These are phyloP conservation scores for Schizosaccharomyces octosporus DNA, from an alignment of 805 yeast genomes.

Conservation along the genomic window DNA sequence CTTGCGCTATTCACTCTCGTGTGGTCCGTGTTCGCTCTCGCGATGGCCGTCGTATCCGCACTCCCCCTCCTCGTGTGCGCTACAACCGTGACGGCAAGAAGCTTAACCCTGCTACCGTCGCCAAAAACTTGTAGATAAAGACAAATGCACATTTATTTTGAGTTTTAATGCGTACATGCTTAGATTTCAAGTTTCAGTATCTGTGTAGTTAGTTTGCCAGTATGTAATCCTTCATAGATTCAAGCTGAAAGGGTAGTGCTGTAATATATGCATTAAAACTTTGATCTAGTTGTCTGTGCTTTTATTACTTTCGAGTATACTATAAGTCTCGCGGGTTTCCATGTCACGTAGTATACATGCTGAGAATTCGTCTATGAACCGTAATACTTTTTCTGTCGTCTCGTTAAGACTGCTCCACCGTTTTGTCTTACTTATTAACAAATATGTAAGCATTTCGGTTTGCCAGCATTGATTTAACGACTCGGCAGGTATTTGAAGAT, in stretches of 20 bases:
- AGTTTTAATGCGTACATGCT: background rate
- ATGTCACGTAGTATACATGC: background rate
- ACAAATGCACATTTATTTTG: background rate
- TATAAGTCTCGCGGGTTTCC: no score
- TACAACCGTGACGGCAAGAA: slow-evolving; percentile 78
- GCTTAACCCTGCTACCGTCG: slow-evolving; percentile 22
- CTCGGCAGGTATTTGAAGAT: no score
- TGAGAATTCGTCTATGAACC: background rate
- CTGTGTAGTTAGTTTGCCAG: background rate
- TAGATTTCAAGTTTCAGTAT: background rate
- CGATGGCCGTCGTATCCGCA: slow-evolving; percentile 92
- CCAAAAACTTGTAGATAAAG: background rate
- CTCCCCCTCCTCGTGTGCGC: slow-evolving; percentile 98
- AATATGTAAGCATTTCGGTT: background rate
- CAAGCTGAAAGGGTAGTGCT: background rate
- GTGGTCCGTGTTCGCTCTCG: slow-evolving; percentile 99
- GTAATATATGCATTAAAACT: background rate
- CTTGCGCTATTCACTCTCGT: slow-evolving; percentile 99
- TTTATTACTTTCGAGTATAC: no score
- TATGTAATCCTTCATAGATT: background rate
- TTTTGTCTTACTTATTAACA: background rate
- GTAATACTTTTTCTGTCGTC: background rate
- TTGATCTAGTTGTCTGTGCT: background rate
- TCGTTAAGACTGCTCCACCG: background rate
- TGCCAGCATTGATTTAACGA: no score